Evolutionary conservation across 345 rosid genomes (phyloP), one percentile per base, ranked within the genome.

Genomic region (Populus nigra): DNA sequence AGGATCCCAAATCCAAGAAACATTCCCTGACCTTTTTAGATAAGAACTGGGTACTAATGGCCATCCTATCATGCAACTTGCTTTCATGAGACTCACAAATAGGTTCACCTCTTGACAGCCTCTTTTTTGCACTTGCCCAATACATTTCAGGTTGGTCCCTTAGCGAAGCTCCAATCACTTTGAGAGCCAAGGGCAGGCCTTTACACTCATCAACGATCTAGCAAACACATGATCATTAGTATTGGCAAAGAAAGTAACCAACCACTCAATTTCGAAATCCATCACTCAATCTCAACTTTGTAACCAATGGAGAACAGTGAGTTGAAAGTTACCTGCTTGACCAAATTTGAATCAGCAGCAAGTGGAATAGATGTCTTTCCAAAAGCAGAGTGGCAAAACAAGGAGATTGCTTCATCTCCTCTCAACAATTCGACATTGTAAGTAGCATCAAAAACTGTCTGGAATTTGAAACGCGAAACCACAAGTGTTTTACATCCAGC

Each of bases 111-210:
- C 82, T 85, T 7, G 86, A 84, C 73, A 95, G 74, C 87, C 92
- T 88, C 68, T 80, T 84, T 84, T 68, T 82, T 0, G 92, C 99
- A 53, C 94, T 86, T 18, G 75, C 84, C 99, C 98, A 93, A 59
- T 84, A 93, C 73, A 79, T 87, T 76, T 91, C 94, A 68, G 89
- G 86, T 69, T 83, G 85, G 71, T 81, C 93, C 33, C 90, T 79
- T 16, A 93, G 49, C 18, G 97, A 90, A 86, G 96, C 91, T 23
- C 99, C 98, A 16, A 91, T 92, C 68, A 93, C 98, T 89, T 93
- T 95, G 76, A 95, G 98, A 71, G 99, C 99, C 84, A 93, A 84
- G 55, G 98, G 99, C 71, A 95, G 90, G 73, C 99, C 99, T 80
- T 93, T 90, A 74, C 99, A 95, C 78, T 93, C 96, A 67, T 73